phyloP scores from a whole-genome alignment of 108 stramenopile species.

The Thalassiosira profunda region DNA sequence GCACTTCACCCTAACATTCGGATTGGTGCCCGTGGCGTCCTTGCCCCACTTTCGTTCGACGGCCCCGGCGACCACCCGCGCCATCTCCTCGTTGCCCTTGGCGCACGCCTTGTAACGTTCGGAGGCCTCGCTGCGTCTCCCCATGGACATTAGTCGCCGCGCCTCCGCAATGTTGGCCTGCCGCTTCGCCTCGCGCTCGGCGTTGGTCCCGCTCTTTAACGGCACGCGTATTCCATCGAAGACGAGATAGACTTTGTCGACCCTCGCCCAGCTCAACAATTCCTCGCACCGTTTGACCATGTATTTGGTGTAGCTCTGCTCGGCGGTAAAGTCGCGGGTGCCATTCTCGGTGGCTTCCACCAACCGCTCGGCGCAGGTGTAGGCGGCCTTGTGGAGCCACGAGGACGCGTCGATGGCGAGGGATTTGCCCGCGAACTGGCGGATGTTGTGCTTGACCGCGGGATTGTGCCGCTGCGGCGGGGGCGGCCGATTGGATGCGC shows the following conservation, averaged over 20 bases:
- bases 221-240: constrained; percentile 90
- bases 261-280: constrained; percentile 50
- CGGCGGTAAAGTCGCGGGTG: constrained; percentile 54
- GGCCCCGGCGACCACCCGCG: constrained; percentile 53
- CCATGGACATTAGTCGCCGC: constrained; percentile 36
- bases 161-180: constrained; percentile 70
- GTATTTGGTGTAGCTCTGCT: constrained; percentile 58
- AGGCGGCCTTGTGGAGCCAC: constrained; percentile 89
- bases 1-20: constrained; percentile 53
- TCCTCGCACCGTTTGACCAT: constrained; percentile 71
- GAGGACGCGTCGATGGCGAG: constrained; percentile 87
- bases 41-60: constrained; percentile 28
- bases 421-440: constrained; percentile 57
- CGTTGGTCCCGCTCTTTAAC: constrained; percentile 75
- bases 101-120: constrained; percentile 80
- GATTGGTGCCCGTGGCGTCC: constrained; percentile 15
- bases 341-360: constrained; percentile 65
- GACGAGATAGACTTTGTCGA: constrained; percentile 67
- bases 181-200: constrained; percentile 64
- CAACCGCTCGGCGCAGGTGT: constrained; percentile 76
- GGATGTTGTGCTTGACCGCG: constrained; percentile 57
- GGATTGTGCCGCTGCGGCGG: constrained; percentile 33
- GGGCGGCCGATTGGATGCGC: neutral
- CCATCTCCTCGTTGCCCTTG: constrained; percentile 66
- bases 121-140: constrained; percentile 57